These are phyloP conservation scores for Myriosclerotinia duriaeana DNA, from an alignment of 2,329 filamentous ascomycete genomes.

Conservation along the genomic window DNA sequence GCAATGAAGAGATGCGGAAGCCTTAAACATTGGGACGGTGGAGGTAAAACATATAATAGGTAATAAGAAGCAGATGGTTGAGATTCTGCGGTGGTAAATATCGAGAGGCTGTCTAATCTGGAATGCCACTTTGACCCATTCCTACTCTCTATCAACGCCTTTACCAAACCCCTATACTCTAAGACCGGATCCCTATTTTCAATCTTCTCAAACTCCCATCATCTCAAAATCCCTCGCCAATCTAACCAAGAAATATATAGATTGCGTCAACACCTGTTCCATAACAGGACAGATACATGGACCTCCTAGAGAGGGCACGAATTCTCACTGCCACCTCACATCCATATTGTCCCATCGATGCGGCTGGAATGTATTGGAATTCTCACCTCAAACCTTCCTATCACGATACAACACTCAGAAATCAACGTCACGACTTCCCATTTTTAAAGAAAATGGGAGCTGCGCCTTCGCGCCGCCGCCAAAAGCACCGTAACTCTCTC, in stretches of 20 bases:
- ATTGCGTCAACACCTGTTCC: slow-evolving; percentile 41
- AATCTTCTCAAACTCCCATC: slow-evolving; percentile 34
- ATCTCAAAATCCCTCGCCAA: background rate
- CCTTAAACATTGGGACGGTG: too few relatives aligned
- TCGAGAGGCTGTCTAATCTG: background rate
- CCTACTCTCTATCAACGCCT: slow-evolving; percentile 18
- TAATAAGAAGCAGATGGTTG: background rate
- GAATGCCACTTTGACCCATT: slow-evolving; percentile 24
- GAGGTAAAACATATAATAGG: background rate
- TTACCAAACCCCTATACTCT: slow-evolving; percentile 14
- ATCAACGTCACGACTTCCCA: slow-evolving; percentile 31
- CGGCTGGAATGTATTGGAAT: slow-evolving; percentile 41
- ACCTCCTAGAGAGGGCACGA: slow-evolving; percentile 41
- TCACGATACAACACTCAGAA: slow-evolving; percentile 36
- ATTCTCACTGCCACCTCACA: slow-evolving; percentile 38
- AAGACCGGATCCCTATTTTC: slow-evolving; percentile 33
- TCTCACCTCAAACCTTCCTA: slow-evolving; percentile 40
- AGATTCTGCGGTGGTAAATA: background rate
- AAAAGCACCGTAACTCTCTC: slow-evolving; percentile 43
- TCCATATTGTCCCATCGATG: slow-evolving; percentile 41
- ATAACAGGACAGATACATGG: slow-evolving; percentile 41
- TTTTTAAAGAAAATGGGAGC: slow-evolving; percentile 35
- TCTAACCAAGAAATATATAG: slow-evolving; percentile 38
- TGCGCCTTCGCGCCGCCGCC: slow-evolving; percentile 39
- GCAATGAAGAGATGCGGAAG: background rate